Evolutionary conservation across 1,284 basidiomycete species (phyloP).

Genomic region (Apiotrichum gracile): DNA sequence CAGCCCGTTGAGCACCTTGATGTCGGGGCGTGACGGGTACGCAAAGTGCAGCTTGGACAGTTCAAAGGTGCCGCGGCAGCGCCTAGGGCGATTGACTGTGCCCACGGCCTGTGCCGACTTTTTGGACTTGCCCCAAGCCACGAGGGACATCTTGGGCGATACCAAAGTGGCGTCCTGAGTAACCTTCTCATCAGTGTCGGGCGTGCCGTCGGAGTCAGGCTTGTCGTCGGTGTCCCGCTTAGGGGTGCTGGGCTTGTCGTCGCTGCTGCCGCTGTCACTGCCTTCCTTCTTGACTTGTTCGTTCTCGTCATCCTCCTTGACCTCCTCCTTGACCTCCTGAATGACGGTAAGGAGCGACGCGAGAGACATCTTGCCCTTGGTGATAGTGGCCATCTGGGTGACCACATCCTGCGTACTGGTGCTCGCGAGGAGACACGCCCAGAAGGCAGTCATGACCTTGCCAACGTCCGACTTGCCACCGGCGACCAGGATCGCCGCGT

Average conservation of each 20-base stretch:
- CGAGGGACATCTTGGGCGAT: too few relatives aligned
- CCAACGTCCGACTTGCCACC: conserved; percentile 64
- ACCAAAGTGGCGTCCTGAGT: too few relatives aligned
- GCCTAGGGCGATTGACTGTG: conserved; percentile 34
- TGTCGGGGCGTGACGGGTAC: conserved; percentile 69
- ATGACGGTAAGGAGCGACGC: conserved; percentile 63
- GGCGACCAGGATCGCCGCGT: conserved; percentile 77
- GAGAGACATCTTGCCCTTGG: conserved; percentile 82
- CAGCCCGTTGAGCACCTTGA: conserved; percentile 49
- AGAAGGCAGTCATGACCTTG: conserved; percentile 90
- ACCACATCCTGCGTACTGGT: conserved; percentile 74
- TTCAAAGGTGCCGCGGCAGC: conserved; percentile 69
- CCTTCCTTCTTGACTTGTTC: too few relatives aligned
- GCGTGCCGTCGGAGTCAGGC: too few relatives aligned
- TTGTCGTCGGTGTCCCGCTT: too few relatives aligned
- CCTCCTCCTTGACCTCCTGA: conserved; percentile 30
- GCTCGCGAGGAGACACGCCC: conserved; percentile 87
- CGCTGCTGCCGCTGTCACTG: too few relatives aligned
- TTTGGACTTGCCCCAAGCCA: too few relatives aligned
- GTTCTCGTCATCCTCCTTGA: background rate
- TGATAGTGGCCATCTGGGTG: conserved; percentile 67
- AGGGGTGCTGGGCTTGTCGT: too few relatives aligned
- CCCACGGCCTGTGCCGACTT: conserved; percentile 20
- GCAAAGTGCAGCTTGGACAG: conserved; percentile 72
- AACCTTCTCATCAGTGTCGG: too few relatives aligned